Percentiles rank a stretch among this genome's conserved stretches.
Evolutionary conservation across 2,329 filamentous ascomycete species (phyloP).

Genomic region (Helicocarpus griseus): DNA sequence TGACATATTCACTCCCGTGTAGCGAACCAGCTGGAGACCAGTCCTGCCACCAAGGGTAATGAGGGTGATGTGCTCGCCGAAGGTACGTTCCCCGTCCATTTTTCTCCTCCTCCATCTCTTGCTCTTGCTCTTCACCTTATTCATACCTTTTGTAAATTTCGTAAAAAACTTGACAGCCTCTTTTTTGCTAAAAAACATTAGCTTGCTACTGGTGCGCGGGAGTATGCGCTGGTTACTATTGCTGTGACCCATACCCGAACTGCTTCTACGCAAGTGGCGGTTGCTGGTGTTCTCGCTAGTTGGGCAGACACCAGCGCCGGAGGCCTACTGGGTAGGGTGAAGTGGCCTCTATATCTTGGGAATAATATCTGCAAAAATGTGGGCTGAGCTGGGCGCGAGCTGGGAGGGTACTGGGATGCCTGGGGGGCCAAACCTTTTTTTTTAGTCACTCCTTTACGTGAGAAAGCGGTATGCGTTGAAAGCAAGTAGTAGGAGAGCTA

Average conservation of each 20-base stretch:
- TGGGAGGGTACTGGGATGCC: too few relatives aligned
- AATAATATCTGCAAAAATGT: too few relatives aligned
- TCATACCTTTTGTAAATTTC: not conserved
- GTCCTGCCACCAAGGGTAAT: not conserved
- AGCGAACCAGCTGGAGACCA: not conserved
- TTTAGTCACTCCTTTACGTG: too few relatives aligned
- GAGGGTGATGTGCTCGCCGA: not conserved
- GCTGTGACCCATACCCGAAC: not conserved
- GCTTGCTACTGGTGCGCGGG: not conserved
- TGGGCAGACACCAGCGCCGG: not conserved
- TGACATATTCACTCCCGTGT: not conserved
- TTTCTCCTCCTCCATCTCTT: too few relatives aligned
- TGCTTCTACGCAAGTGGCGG: not conserved
- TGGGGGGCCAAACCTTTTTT: too few relatives aligned
- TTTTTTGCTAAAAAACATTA: not conserved
- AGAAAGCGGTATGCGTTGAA: too few relatives aligned
- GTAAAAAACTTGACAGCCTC: not conserved
- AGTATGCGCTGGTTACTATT: not conserved
- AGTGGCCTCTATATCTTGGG: not conserved
- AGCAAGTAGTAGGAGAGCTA: too few relatives aligned
- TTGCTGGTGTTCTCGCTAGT: constrained; percentile 1
- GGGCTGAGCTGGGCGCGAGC: too few relatives aligned
- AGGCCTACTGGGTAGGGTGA: not conserved
- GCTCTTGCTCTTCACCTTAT: too few relatives aligned
- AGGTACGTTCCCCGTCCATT: not conserved